Conservation (phyloP, 2,329 filamentous ascomycete species). For the Alternaria brassicae region DNA sequence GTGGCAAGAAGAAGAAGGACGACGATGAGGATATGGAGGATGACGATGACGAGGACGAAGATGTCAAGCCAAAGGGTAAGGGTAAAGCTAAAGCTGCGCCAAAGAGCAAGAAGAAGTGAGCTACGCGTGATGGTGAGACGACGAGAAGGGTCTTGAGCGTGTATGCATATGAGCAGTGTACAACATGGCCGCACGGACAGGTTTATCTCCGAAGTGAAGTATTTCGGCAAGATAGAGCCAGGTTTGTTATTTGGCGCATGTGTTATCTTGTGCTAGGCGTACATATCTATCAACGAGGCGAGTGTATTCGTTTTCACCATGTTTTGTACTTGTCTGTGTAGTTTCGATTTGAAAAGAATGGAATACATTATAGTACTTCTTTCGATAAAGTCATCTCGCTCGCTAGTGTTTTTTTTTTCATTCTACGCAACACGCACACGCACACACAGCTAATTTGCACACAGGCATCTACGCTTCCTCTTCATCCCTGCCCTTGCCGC, state of each 20-base stretch:
- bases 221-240: neutral
- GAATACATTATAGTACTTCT: no score
- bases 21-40: slow-evolving; percentile 42
- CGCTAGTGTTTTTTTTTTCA: no score
- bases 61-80: slow-evolving; percentile 59
- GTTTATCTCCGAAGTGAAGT: neutral
- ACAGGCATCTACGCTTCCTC: no score
- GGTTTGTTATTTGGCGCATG: neutral
- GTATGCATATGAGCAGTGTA: neutral
- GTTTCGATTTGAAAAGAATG: no score
- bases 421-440: no score
- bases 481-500: no score
- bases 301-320: no score
- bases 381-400: no score
- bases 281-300: no score
- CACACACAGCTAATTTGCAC: no score
- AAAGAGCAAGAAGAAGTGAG: slow-evolving; percentile 16
- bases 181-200: neutral
- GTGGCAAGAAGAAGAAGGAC: slow-evolving; percentile 49
- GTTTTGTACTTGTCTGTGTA: no score
- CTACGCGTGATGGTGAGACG: no score
- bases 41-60: slow-evolving; percentile 40
- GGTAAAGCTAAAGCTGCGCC: slow-evolving; percentile 55
- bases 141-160: neutral
- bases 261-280: neutral